phyloP scores from a whole-genome alignment of 139 green algal genomes.

The Picochlorum sp. region DNA sequence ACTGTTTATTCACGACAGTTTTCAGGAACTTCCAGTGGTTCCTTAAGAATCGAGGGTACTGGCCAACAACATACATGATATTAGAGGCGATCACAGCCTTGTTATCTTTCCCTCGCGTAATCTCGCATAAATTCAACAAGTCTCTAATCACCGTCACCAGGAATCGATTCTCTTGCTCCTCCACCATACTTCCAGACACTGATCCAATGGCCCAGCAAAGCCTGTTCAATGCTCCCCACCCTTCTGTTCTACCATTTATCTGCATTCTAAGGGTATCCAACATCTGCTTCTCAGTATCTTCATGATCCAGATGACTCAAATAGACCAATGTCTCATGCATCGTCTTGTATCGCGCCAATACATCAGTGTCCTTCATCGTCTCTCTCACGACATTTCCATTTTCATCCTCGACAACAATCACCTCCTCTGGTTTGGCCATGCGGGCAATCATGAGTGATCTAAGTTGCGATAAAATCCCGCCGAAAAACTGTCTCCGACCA shows the following conservation, averaged over 20 bases:
- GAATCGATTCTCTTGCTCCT: constrained; percentile 89
- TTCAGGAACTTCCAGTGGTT: constrained; percentile 99
- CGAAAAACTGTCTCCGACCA: constrained; percentile 51
- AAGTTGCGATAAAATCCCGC: constrained; percentile 69
- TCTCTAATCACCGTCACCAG: constrained; percentile 95
- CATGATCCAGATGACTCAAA: constrained; percentile 92
- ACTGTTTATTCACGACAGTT: constrained; percentile 97
- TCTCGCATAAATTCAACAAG: constrained; percentile 96
- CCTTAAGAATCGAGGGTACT: constrained; percentile 97
- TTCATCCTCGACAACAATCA: constrained; percentile 98
- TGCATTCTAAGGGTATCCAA: constrained; percentile 72
- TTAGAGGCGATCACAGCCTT: constrained; percentile 98
- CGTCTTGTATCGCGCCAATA: constrained; percentile 94
- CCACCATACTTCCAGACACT: constrained; percentile 91
- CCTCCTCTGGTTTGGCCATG: constrained; percentile 99
- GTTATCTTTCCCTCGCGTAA: constrained; percentile 98
- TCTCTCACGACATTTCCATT: constrained; percentile 98
- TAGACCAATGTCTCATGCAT: constrained; percentile 99
- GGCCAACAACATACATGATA: constrained; percentile 99
- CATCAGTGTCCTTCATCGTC: constrained; percentile 98
- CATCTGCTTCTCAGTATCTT: constrained; percentile 91
- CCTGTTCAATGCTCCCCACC: constrained; percentile 89
- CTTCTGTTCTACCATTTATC: constrained; percentile 49
- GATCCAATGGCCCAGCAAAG: constrained; percentile 98
- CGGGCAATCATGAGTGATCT: constrained; percentile 89